phyloP scores from a whole-genome alignment of 306 rosid species.

The Quercus bicolor region DNA sequence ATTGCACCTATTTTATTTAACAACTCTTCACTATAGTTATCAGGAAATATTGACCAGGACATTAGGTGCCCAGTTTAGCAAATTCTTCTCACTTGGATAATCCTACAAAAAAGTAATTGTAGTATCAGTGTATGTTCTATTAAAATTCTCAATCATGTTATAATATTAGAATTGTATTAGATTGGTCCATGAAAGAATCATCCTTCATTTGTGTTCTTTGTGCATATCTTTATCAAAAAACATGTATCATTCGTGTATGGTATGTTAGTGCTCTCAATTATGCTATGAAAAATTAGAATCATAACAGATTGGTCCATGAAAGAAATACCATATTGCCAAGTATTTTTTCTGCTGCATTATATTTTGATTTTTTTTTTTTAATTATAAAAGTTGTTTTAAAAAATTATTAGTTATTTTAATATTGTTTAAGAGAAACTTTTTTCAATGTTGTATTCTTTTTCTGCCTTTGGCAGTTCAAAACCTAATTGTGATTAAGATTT shows the following conservation, averaged over 20 bases:
- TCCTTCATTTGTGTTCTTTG: too few relatives aligned
- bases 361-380: background rate
- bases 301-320: background rate
- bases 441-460: background rate
- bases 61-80: background rate
- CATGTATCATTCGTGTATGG: too few relatives aligned
- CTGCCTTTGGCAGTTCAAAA: background rate
- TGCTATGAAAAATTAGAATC: background rate
- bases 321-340: background rate
- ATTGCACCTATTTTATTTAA: background rate
- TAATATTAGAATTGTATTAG: too few relatives aligned
- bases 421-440: background rate
- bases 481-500: background rate
- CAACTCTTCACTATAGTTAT: background rate
- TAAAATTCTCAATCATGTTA: too few relatives aligned
- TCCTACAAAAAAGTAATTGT: background rate
- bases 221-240: too few relatives aligned
- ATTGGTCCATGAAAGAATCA: too few relatives aligned
- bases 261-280: too few relatives aligned
- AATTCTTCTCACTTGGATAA: background rate
- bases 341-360: background rate
- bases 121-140: background rate
- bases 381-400: background rate
- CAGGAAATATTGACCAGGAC: background rate
- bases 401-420: background rate